Base-by-base conservation (phyloP, 179 eudicot genomes). In the Spinacia oleracea region DNA sequence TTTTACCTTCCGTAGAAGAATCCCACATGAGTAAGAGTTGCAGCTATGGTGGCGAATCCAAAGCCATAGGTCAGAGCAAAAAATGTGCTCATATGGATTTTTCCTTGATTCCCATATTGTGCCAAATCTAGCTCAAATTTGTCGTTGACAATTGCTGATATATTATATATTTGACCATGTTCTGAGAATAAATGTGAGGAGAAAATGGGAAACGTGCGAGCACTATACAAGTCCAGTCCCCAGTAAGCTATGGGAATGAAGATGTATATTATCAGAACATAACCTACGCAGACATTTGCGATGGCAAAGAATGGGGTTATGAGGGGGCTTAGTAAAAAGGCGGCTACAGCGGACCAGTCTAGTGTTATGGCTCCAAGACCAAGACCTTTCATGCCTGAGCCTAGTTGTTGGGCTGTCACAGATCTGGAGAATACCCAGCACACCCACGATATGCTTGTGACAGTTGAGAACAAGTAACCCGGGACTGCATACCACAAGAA, bases 31-130 rank as follows among this genome's bases (percentile, higher is more conserved):
- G 95, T 84, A 25, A 95, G 77, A 40, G 98, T 95, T 15, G 98
- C 72, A 4, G 95, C 91, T 40, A 95, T 89, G 18, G 98, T 86
- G 21, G 98, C 98, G 67, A 95, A 95, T 59, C 96, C 97, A 81
- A 95, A 89, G 32, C 98, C 98, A 79, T 95, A 95, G 51, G 94
- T 86, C 10, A 95, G 92, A n/a, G 98, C 91, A 23, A 95, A 95
- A 77, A 93, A 88, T 79, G 82, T 90, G 86, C 98, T 95, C 76
- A 95, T 70, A 76, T 91, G 87, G 74, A 95, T 87, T 65, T 81
- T 77, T 53, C 98, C 98, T 81, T 93, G 92, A 73, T 88, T 68
- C 35, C 73, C 77, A 50, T 95, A 95, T 63, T 80, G 72, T 1
- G 29, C 77, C 38, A 75, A 0, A 77, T 93, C 96, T 15, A 95